Evolutionary conservation across 345 rosid genomes (phyloP), one percentile per base, ranked within the genome.

Genomic region (Streptanthus diversifolius): DNA sequence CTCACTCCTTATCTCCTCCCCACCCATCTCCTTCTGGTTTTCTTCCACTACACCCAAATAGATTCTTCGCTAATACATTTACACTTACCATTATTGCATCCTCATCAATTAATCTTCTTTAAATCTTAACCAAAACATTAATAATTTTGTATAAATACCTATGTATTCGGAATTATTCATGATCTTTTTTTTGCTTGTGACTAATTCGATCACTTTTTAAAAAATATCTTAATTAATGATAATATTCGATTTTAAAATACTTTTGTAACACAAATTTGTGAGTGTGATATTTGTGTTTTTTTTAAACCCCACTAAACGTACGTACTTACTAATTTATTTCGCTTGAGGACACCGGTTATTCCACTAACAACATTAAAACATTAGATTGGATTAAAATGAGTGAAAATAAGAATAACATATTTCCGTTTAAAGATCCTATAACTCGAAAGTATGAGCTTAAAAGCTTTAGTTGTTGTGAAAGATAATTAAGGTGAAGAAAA

Each of bases 401-500:
- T 5, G 14, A 33, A 39, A 53, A 39, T 63, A 47, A 17, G 49
- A 53, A 32, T 29, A 13, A 17, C 12, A 35, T 35, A 11, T 54
- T 41, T 63, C 49, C 22, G 14, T 43, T 64, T 22, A 56, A 36
- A 24, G 64, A 44, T 24, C 24, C 6, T n/a, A 22, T 14, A 47
- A 70, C 14, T 59, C 14, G 62, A 43, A 63, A 54, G 17, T 12
- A 44, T 7, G 59, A 33, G 51, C 40, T 64, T 54, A 61, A 51
- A 60, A 52, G 63, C 68, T 67, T 11, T 51, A 58, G 68, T 52
- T 43, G 79, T 68, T 68, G 65, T 65, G 77, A 45, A 52, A 56
- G 63, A 61, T 68, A 76, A 76, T 68, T 17, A 53, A 63, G 75
- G 75, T 27, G 79, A 45, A 54, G 70, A 76, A 76, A 54, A 62